These are phyloP conservation scores for Fusarium verrucosum DNA, from an alignment of 2,329 filamentous ascomycete genomes.

Conservation along the genomic window DNA sequence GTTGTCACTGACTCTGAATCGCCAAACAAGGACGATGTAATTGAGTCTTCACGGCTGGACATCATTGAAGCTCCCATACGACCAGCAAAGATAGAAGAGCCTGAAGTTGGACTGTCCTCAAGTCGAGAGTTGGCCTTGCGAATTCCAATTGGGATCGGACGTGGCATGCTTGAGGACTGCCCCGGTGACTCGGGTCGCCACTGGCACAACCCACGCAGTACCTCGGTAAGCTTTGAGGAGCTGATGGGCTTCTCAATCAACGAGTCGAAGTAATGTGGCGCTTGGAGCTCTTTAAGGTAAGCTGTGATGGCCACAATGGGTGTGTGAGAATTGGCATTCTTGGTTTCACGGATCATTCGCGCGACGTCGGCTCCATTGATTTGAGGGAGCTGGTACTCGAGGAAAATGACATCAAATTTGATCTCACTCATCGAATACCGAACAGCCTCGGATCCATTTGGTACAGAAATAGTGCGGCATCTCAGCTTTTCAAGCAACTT, in stretches of 20 bases:
- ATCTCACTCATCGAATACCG: conserved; percentile 96
- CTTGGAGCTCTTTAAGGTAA: conserved; percentile 96
- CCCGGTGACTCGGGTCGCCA: conserved; percentile 81
- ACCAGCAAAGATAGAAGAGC: conserved; percentile 75
- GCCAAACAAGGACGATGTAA: conserved; percentile 87
- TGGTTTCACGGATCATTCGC: conserved; percentile 96
- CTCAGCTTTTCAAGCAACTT: conserved; percentile 93
- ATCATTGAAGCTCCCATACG: conserved; percentile 79
- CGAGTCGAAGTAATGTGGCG: conserved; percentile 94
- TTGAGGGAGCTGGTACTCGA: conserved; percentile 94
- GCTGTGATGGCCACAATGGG: conserved; percentile 97
- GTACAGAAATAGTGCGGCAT: conserved; percentile 91
- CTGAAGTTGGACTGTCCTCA: conserved; percentile 87
- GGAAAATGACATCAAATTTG: conserved; percentile 98
- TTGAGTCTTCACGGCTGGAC: conserved; percentile 87
- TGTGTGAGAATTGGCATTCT: conserved; percentile 92
- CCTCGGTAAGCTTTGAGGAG: conserved; percentile 87
- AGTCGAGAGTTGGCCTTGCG: conserved; percentile 69
- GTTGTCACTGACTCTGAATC: conserved; percentile 82
- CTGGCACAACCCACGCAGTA: conserved; percentile 86
- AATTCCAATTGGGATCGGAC: conserved; percentile 70
- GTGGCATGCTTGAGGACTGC: conserved; percentile 58
- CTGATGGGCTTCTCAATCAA: conserved; percentile 97
- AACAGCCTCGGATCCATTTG: conserved; percentile 90
- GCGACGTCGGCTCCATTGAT: conserved; percentile 96